phyloP scores from a whole-genome alignment of 257 asterid genomes.

The Solanum appendiculatum region DNA sequence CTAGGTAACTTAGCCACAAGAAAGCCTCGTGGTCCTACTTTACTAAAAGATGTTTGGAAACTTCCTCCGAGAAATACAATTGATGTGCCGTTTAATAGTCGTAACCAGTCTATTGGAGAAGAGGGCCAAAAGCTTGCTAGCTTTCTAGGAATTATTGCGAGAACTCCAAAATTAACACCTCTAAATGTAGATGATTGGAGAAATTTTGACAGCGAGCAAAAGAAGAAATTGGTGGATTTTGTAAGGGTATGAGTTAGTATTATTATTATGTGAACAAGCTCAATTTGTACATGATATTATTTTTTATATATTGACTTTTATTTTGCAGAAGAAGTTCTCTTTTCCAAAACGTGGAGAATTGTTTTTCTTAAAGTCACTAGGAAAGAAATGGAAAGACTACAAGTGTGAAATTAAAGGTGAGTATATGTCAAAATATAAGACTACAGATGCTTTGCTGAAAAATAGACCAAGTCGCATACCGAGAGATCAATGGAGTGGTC shows the following conservation, averaged over 20 bases:
- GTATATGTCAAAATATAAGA: no score
- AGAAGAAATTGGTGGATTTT: no score
- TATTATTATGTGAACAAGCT: no score
- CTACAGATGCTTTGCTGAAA: no score
- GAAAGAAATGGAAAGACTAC: background rate
- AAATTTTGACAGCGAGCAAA: no score
- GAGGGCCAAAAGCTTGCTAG: background rate
- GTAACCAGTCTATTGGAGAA: background rate
- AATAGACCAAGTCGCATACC: no score
- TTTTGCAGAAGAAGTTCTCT: background rate
- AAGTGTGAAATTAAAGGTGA: background rate
- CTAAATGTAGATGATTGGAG: no score
- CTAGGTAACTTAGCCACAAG: background rate
- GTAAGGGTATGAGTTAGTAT: background rate
- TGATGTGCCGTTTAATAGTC: background rate
- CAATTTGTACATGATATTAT: no score
- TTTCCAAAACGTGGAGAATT: background rate
- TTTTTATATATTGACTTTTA: no score
- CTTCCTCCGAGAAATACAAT: no score
- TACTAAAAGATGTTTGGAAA: no score
- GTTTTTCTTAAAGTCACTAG: background rate
- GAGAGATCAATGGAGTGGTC: no score
- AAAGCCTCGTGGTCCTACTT: background rate
- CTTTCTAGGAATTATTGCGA: background rate
- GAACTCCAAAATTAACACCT: background rate